Evolutionary conservation across 805 yeast species (phyloP).

Genomic region (Spathaspora boniae): DNA sequence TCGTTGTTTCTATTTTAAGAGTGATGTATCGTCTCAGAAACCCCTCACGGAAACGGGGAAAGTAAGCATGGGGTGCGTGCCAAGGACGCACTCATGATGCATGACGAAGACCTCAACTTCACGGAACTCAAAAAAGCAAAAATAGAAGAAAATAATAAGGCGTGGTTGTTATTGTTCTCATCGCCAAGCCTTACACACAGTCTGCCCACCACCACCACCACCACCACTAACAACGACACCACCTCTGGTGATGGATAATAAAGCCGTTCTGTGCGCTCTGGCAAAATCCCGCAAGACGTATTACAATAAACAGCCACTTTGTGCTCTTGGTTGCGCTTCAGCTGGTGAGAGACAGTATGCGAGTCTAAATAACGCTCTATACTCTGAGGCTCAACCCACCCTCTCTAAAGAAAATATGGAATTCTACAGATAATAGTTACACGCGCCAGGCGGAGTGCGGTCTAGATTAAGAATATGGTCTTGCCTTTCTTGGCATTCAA

Average conservation of each 20-base stretch:
- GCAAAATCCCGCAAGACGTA: not conserved
- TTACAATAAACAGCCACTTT: too few relatives aligned
- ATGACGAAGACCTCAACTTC: not conserved
- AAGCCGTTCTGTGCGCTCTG: not conserved
- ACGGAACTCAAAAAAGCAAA: not conserved
- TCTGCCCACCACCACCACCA: not conserved
- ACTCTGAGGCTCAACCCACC: too few relatives aligned
- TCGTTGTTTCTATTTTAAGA: not conserved
- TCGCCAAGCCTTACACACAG: not conserved
- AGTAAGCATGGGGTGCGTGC: too few relatives aligned
- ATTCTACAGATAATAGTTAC: too few relatives aligned
- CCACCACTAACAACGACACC: not conserved
- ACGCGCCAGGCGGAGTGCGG: too few relatives aligned
- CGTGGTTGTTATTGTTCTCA: not conserved
- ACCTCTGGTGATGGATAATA: not conserved
- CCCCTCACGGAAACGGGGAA: not conserved
- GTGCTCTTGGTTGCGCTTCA: not conserved
- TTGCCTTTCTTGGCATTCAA: too few relatives aligned
- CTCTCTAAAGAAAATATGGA: too few relatives aligned
- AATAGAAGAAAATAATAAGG: not conserved
- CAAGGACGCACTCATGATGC: not conserved
- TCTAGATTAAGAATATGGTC: too few relatives aligned
- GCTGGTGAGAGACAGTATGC: not conserved
- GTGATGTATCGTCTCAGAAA: not conserved
- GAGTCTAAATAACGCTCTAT: too few relatives aligned